Evolutionary conservation across 2,329 filamentous ascomycete genomes (phyloP), one percentile per base, ranked within the genome.

Genomic region (Microdochium trichocladiopsis): DNA sequence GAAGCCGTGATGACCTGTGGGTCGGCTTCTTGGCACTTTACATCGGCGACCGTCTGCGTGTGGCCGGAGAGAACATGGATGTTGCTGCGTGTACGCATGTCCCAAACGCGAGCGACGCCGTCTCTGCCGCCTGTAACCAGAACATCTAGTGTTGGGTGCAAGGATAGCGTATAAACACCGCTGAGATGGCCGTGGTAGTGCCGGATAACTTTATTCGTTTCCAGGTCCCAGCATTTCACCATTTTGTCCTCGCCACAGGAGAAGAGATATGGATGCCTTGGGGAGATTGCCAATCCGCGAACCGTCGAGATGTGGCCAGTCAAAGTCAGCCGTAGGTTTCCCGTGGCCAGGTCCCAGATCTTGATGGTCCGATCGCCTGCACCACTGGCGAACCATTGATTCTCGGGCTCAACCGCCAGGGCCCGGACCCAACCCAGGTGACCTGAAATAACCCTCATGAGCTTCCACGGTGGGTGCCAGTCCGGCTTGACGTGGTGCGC

Each of bases 181-280:
- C 90, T 95, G 22, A 99, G 75, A 72, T 99, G 94, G 18, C 95
- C 95, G 68, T 99, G 94, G 69, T 97, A 99, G 71, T 96, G 91
- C 37, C 93, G 83, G 65, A 97, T 96, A 55, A 99, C 94, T 71
- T 96, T 96, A 75, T 99, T 99, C n/a, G 93, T 96, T 71, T 99
- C 94, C 58, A 99, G 74, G 73, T 99, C 94, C 94, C 94, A 99
- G 73, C 94, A 99, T 72, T 99, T 99, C 56, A 99, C 94, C 92
- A 96, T 96, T 76, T 99, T 99, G 69, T 99, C 94, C 71, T 99
- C 94, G 53, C 90, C 95, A 64, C 94, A 99, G 11, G 91, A 96
- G 71, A 99, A 99, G 10, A 99, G 80, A 66, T 99, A 99, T 0
- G 94, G 95, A 71, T 99, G 94, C 48, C 94, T 79, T 16, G 92